Evolutionary conservation across 129 eudicot species (phyloP).

Genomic region (Flaveria linearis): DNA sequence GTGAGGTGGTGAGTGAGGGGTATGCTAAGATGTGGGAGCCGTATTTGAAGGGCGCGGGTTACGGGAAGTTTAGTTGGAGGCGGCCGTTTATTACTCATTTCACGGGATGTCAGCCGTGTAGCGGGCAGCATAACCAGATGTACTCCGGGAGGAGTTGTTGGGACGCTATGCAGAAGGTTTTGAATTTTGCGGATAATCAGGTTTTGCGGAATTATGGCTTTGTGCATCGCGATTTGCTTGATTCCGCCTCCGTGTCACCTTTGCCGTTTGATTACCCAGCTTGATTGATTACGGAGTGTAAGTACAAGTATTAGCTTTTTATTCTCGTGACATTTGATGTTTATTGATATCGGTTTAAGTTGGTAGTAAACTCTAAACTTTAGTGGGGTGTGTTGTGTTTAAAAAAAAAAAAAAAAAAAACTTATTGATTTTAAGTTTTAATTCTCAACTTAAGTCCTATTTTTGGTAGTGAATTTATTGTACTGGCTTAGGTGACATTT

Average conservation of each 20-base stretch:
- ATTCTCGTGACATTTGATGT: background rate
- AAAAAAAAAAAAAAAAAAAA: too few species aligned
- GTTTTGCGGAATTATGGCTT: slow-evolving; percentile 80
- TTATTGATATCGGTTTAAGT: too few species aligned
- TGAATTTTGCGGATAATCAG: slow-evolving; percentile 84
- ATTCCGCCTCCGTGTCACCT: slow-evolving; percentile 50
- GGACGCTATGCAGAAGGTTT: slow-evolving; percentile 64
- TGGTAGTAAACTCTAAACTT: too few species aligned
- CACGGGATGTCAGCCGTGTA: slow-evolving; percentile 92
- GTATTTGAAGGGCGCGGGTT: slow-evolving; percentile 57
- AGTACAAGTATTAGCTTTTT: background rate
- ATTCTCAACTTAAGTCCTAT: background rate
- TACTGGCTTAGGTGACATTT: background rate
- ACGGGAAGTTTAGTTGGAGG: slow-evolving; percentile 53
- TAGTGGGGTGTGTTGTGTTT: too few species aligned
- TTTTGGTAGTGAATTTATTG: background rate
- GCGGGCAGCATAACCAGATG: slow-evolving; percentile 70
- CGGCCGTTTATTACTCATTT: slow-evolving; percentile 88
- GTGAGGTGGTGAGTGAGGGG: slow-evolving; percentile 59
- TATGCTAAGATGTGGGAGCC: slow-evolving; percentile 55
- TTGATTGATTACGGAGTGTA: background rate
- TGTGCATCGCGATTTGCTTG: slow-evolving; percentile 55
- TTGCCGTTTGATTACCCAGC: slow-evolving; percentile 62
- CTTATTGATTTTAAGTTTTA: too few species aligned
- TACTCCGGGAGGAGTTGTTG: slow-evolving; percentile 59